Percentiles rank a stretch among this genome's conserved stretches.
These are phyloP conservation scores for Microsporum canis DNA, from an alignment of 2,329 filamentous ascomycete genomes.

Conservation along the genomic window DNA sequence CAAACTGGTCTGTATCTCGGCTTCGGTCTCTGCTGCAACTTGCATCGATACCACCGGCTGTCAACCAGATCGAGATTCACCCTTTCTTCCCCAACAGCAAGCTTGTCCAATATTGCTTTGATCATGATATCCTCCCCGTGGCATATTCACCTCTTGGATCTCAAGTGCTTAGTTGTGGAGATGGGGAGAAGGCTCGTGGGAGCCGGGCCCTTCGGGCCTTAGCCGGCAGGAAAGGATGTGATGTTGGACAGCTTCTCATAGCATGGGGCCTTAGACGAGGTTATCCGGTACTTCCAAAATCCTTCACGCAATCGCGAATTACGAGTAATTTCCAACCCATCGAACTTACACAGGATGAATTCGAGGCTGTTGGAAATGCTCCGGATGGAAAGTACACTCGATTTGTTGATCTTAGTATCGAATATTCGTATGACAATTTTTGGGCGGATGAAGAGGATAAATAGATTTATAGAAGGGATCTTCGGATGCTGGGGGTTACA, in stretches of 20 bases:
- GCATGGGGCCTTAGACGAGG: constrained; percentile 4
- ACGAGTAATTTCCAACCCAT: constrained; percentile 2
- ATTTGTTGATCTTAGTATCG: constrained; percentile 3
- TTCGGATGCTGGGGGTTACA: neutral
- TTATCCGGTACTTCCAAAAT: neutral
- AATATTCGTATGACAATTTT: constrained; percentile 2
- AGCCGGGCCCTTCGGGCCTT: neutral
- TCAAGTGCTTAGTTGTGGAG: neutral
- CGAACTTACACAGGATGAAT: neutral
- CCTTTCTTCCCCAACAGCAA: constrained; percentile 39
- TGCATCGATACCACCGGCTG: constrained; percentile 33
- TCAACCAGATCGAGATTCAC: constrained; percentile 39
- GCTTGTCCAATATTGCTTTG: constrained; percentile 34
- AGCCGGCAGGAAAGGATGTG: neutral
- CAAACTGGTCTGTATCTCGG: constrained; percentile 54
- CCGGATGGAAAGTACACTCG: neutral
- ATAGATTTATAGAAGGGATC: neutral
- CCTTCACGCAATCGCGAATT: constrained; percentile 1
- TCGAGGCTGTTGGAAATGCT: neutral
- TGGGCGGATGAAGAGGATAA: constrained; percentile 4
- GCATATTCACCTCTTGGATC: constrained; percentile 33
- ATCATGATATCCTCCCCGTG: constrained; percentile 30
- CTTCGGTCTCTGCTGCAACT: constrained; percentile 37
- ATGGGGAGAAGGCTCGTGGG: neutral
- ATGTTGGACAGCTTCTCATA: neutral